phyloP scores from a whole-genome alignment of 139 green algal species.

The Raphidocelis subcapitata region DNA sequence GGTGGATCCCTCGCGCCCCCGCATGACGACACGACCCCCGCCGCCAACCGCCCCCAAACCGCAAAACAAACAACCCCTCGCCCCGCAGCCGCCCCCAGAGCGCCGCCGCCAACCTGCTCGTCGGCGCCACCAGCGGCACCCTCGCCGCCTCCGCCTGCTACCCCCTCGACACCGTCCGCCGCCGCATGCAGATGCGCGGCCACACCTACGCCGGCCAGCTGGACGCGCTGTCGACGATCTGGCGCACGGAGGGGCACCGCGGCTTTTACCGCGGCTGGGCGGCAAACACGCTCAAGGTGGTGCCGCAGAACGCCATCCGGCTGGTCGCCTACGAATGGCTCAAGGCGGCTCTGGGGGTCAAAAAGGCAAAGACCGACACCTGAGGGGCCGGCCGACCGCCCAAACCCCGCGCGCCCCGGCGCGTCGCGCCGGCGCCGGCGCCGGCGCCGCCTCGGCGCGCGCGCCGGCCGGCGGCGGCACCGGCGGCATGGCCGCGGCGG shows the following conservation, averaged over 20 bases:
- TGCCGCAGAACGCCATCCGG: slow-evolving; percentile 89
- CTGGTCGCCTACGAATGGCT: slow-evolving; percentile 86
- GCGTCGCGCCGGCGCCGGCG: too few species aligned
- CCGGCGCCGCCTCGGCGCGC: too few species aligned
- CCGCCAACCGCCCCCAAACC: slow-evolving; percentile 30
- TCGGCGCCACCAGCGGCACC: slow-evolving; percentile 74
- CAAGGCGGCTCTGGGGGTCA: slow-evolving; percentile 73
- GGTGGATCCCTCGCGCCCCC: too few species aligned
- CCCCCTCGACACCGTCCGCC: slow-evolving; percentile 88
- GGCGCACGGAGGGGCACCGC: slow-evolving; percentile 59
- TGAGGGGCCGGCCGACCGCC: slow-evolving; percentile 32
- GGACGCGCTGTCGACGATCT: slow-evolving; percentile 72
- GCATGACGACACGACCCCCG: too few species aligned
- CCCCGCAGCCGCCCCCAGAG: slow-evolving; percentile 51
- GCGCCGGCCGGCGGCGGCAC: too few species aligned
- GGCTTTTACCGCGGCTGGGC: slow-evolving; percentile 92
- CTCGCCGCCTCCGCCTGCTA: slow-evolving; percentile 72
- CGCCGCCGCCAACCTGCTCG: slow-evolving; percentile 63
- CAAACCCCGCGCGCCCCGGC: too few species aligned
- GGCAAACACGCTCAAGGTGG: slow-evolving; percentile 90
- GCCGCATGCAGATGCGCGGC: slow-evolving; percentile 92
- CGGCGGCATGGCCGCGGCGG: too few species aligned
- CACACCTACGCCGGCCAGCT: slow-evolving; percentile 70
- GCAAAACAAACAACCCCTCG: too few species aligned
- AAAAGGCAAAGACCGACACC: slow-evolving; percentile 84